phyloP scores from a whole-genome alignment of 2,329 filamentous ascomycete species.

The Zasmidium citrigriseum region DNA sequence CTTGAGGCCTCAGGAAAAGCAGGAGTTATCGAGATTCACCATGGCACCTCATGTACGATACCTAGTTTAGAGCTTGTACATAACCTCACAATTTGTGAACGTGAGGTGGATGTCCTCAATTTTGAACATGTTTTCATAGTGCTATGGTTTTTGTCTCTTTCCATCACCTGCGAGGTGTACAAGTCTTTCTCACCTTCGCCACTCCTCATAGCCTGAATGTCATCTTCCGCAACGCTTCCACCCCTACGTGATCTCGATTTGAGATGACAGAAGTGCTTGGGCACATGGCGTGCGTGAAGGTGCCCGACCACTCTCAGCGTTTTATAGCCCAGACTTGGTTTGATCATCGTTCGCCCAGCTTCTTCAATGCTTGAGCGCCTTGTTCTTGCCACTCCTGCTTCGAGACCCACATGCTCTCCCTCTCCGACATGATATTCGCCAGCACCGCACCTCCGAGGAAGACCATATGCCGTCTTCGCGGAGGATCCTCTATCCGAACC shows the following conservation, averaged over 20 bases:
- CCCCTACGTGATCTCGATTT: neutral
- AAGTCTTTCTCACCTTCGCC: too few species aligned
- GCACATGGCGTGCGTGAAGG: too few species aligned
- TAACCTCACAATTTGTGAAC: too few species aligned
- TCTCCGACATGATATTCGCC: conserved; percentile 98
- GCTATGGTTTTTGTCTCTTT: neutral
- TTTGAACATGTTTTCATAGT: neutral
- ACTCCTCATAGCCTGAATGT: too few species aligned
- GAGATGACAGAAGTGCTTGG: too few species aligned
- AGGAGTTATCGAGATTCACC: too few species aligned
- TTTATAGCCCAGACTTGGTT: too few species aligned
- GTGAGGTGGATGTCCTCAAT: too few species aligned
- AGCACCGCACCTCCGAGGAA: conserved; percentile 95
- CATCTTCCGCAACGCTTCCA: neutral
- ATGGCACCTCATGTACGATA: neutral
- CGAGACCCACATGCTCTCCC: conserved; percentile 98
- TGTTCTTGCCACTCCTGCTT: conserved; percentile 98
- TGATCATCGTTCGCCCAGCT: conserved; percentile 78
- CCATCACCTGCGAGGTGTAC: too few species aligned
- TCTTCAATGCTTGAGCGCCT: conserved; percentile 80
- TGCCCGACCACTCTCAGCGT: too few species aligned
- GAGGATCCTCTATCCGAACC: conserved; percentile 97
- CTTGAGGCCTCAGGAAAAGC: too few species aligned
- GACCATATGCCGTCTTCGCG: conserved; percentile 97
- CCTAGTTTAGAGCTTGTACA: too few species aligned